These are phyloP conservation scores for Gliomastix tumulicola DNA, from an alignment of 2,329 filamentous ascomycete species.

Conservation along the genomic window DNA sequence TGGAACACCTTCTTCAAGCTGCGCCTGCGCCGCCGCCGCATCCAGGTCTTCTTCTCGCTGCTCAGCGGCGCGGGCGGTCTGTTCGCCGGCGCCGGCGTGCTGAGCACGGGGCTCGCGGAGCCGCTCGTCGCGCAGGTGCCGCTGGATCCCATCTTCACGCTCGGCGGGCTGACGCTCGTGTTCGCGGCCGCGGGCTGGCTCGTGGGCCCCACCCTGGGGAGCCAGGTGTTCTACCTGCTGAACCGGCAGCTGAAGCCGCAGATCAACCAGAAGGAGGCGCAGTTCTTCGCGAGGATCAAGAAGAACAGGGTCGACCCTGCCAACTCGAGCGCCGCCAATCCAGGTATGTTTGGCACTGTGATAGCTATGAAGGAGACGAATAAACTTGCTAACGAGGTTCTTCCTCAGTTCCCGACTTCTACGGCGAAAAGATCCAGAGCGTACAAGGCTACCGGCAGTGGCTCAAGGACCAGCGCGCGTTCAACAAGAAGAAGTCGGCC, in stretches of 20 bases:
- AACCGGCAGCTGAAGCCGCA: slow-evolving; percentile 65
- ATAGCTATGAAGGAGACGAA: too few relatives aligned
- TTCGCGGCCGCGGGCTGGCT: slow-evolving; percentile 84
- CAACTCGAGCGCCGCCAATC: slow-evolving; percentile 83
- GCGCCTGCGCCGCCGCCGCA: slow-evolving; percentile 75
- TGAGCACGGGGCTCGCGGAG: slow-evolving; percentile 69
- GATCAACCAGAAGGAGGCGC: slow-evolving; percentile 83
- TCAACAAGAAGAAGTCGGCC: slow-evolving; percentile 86
- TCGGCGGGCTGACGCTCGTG: slow-evolving; percentile 72
- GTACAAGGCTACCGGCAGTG: slow-evolving; percentile 87
- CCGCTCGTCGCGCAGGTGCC: slow-evolving; percentile 64
- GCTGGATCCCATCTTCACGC: slow-evolving; percentile 78
- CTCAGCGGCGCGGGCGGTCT: slow-evolving; percentile 57
- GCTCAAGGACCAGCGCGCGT: slow-evolving; percentile 95
- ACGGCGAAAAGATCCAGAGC: slow-evolving; percentile 96
- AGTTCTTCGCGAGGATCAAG: slow-evolving; percentile 89
- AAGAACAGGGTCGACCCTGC: slow-evolving; percentile 87
- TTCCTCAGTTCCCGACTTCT: slow-evolving; percentile 79
- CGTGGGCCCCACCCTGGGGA: slow-evolving; percentile 75
- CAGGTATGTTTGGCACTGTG: slow-evolving; percentile 36
- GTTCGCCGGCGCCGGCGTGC: slow-evolving; percentile 53
- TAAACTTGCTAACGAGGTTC: background rate
- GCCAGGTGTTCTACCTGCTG: slow-evolving; percentile 67
- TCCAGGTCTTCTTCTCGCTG: slow-evolving; percentile 74
- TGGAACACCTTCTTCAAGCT: slow-evolving; percentile 94